Conservation (phyloP, 2,329 filamentous ascomycete genomes). For the Claviceps sp. region DNA sequence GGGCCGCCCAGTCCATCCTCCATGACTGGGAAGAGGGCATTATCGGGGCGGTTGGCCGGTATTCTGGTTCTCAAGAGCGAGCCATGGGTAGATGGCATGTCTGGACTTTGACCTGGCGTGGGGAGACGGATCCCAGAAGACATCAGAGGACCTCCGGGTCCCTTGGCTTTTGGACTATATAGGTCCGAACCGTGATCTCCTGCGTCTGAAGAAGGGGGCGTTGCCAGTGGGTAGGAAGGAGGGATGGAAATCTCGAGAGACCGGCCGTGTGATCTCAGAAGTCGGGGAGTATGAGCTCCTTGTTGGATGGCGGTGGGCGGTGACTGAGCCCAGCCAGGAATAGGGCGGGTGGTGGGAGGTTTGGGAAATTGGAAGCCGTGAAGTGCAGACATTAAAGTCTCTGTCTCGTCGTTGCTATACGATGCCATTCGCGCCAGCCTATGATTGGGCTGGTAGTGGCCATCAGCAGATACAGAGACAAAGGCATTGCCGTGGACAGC, state of each 20-base stretch:
- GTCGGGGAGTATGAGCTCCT: slow-evolving; percentile 11
- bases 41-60: slow-evolving; percentile 17
- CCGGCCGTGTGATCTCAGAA: slow-evolving; percentile 14
- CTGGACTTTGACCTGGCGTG: slow-evolving; percentile 20
- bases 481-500: slow-evolving; percentile 4
- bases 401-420: slow-evolving; percentile 9
- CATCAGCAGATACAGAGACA: slow-evolving; percentile 7
- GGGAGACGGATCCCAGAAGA: slow-evolving; percentile 11
- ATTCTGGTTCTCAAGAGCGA: slow-evolving; percentile 12
- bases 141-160: slow-evolving; percentile 4
- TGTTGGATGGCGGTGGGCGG: slow-evolving; percentile 9
- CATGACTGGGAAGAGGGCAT: slow-evolving; percentile 14
- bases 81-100: slow-evolving; percentile 14
- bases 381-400: slow-evolving; percentile 16
- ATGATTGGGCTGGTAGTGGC: slow-evolving; percentile 1
- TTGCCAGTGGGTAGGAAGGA: slow-evolving; percentile 14
- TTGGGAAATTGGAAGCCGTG: slow-evolving; percentile 25
- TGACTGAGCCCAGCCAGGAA: slow-evolving; percentile 13
- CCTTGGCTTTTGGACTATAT: slow-evolving; percentile 6
- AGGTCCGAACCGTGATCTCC: slow-evolving; percentile 11
- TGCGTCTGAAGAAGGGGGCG: slow-evolving; percentile 19
- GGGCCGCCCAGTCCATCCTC: slow-evolving; percentile 14
- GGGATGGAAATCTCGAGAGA: slow-evolving; percentile 12
- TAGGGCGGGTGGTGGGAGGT: slow-evolving; percentile 17
- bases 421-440: slow-evolving; percentile 14